phyloP scores from a whole-genome alignment of 352 stramenopile species.

The Phytophthora capsici region DNA sequence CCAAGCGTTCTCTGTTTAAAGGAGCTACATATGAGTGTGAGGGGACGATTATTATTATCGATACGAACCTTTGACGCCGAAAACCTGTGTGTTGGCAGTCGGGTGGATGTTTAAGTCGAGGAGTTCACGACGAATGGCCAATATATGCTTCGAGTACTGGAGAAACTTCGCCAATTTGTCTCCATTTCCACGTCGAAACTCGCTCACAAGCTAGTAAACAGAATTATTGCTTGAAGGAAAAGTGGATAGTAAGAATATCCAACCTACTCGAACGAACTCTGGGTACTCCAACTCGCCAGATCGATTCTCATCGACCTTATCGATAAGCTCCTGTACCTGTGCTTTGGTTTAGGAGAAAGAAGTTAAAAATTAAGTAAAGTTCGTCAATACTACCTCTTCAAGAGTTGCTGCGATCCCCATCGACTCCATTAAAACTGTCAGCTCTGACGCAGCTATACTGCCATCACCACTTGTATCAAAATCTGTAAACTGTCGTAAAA shows the following conservation, averaged over 20 bases:
- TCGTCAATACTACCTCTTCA: slow-evolving; percentile 42
- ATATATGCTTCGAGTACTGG: slow-evolving; percentile 67
- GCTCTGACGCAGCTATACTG: slow-evolving; percentile 62
- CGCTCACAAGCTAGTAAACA: slow-evolving; percentile 58
- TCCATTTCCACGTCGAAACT: slow-evolving; percentile 60
- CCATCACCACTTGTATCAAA: slow-evolving; percentile 74
- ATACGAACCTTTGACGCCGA: slow-evolving; percentile 51
- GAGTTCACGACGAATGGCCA: slow-evolving; percentile 58
- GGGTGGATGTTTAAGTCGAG: slow-evolving; percentile 41
- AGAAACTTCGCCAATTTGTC: slow-evolving; percentile 69
- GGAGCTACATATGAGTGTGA: too few relatives aligned
- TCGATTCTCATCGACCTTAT: slow-evolving; percentile 76
- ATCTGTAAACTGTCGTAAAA: slow-evolving; percentile 55
- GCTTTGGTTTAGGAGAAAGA: background rate
- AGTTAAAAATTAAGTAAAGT: background rate
- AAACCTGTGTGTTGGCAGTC: slow-evolving; percentile 31
- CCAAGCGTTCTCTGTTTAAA: slow-evolving; percentile 51
- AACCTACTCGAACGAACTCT: slow-evolving; percentile 73
- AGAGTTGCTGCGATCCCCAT: slow-evolving; percentile 59
- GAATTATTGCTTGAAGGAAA: background rate
- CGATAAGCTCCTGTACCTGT: slow-evolving; percentile 67
- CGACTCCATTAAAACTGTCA: slow-evolving; percentile 66
- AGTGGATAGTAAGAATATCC: too few relatives aligned
- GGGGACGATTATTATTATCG: too few relatives aligned
- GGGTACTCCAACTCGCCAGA: slow-evolving; percentile 72